phyloP scores from a whole-genome alignment of 2,329 filamentous ascomycete genomes.

The Scytalidium sp. region DNA sequence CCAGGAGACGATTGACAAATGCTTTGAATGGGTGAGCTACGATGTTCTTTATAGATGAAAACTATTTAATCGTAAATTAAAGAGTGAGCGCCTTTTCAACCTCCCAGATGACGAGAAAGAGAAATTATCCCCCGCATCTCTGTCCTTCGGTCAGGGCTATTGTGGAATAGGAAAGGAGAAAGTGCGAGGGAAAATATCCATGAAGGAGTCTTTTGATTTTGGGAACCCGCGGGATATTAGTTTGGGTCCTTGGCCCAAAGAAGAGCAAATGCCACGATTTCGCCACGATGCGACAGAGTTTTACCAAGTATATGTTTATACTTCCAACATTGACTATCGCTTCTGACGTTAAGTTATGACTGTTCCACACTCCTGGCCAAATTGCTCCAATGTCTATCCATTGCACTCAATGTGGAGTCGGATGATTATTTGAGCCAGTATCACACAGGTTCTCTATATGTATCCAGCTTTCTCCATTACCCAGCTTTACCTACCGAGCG shows the following conservation, averaged over 20 bases:
- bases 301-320: no score
- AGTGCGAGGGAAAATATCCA: conserved; percentile 1
- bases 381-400: no score
- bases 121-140: no score
- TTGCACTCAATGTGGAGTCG: conserved; percentile 42
- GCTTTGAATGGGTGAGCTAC: background rate
- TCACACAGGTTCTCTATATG: no score
- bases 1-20: background rate
- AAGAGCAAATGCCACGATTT: conserved; percentile 40
- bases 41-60: no score
- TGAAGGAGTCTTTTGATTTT: conserved; percentile 46
- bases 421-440: conserved; percentile 38
- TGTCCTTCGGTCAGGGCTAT: background rate
- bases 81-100: conserved; percentile 3
- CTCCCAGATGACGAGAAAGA: no score
- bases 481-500: no score
- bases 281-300: conserved; percentile 41
- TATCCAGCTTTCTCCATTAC: no score
- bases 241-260: conserved; percentile 44
- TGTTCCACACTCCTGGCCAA: no score
- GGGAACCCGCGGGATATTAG: conserved; percentile 42
- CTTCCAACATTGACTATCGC: no score
- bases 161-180: conserved; percentile 1
- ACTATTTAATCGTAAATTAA: no score
- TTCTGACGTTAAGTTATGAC: no score